Evolutionary conservation across 176 grass and related monocot species (phyloP).

Genomic region (Dendrocalamus sinicus): DNA sequence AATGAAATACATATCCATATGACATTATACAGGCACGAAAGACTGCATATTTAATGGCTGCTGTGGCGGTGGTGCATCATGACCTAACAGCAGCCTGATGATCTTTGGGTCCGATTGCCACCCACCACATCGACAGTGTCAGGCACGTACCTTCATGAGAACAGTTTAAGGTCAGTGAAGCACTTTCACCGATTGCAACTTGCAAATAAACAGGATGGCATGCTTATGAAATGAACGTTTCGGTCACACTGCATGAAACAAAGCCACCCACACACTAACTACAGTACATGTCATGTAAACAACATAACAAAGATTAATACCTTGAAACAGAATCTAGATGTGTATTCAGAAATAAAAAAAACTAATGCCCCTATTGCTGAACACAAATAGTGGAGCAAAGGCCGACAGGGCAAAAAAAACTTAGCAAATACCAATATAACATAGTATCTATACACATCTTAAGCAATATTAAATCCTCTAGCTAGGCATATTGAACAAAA

Average conservation of each 20-base stretch:
- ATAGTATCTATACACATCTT: not conserved
- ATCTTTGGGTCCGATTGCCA: constrained; percentile 54
- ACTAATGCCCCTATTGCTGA: not conserved
- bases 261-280: not conserved
- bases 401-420: not conserved
- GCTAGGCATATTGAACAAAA: constrained; percentile 23
- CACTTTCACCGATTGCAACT: not conserved
- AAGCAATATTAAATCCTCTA: not conserved
- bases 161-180: constrained; percentile 30
- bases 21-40: constrained; percentile 1
- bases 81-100: constrained; percentile 70
- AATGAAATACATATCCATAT: constrained; percentile 42
- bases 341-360: not conserved
- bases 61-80: not conserved
- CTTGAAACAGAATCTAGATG: not conserved
- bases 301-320: not conserved
- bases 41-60: constrained; percentile 29
- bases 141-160: constrained; percentile 63
- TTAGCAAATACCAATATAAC: constrained; percentile 19
- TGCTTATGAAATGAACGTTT: constrained; percentile 22
- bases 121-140: constrained; percentile 74
- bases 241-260: not conserved
- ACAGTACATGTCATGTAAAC: not conserved
- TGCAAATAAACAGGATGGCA: constrained; percentile 3
- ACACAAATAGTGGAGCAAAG: not conserved